Base-by-base conservation (phyloP, 108 stramenopile genomes). In the Chaetoceros tenuissimus region DNA sequence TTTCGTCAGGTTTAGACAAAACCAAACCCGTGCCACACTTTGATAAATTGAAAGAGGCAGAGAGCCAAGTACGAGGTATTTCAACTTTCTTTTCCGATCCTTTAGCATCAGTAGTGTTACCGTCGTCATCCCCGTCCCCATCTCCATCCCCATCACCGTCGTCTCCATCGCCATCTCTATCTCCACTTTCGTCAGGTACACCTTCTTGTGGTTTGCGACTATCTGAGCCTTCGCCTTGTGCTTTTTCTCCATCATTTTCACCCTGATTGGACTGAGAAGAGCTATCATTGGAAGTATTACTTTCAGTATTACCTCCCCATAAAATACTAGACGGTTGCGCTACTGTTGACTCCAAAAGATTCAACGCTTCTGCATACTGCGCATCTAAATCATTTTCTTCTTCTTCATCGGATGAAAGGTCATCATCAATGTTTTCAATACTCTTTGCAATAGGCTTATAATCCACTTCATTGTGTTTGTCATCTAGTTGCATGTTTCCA, bases 11-110 rank as follows among this genome's bases (percentile, higher is more conserved):
- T 1, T 64, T 46, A 17, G 53, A 51, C 13, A 66, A 7, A 25
- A 28, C 49, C 18, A 78, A 50, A 7, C 76, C 80, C 18, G 60
- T 46, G 0, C 56, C 64, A 48, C 62, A 57, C 1, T 54, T 28
- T 0, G 76, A 62, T 20, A 71, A 13, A n/a, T 34, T n/a, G 57
- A 82, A 78, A n/a, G 64, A 62, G 22, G 69, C 64, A 34, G 62
- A 49, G 48, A 74, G 31, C 80, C 80, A 81, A 1, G 74, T 70
- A 18, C 53, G 22, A 1, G 79, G 79, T 24, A 79, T 46, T 13
- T 57, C 29, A 55, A 48, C 28, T 23, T 47, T 54, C 24, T 53
- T 62, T 5, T 64, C 49, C 19, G 57, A 67, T 3, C 2, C 44
- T 5, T 62, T 57, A 8, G 55, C 28, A 20, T 62, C 48, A 29